A percentile compares a stretch with the other conserved stretches of the same genome.
These are phyloP conservation scores for Corymbia calophylla DNA, from an alignment of 441 rosid genomes.

Conservation along the genomic window DNA sequence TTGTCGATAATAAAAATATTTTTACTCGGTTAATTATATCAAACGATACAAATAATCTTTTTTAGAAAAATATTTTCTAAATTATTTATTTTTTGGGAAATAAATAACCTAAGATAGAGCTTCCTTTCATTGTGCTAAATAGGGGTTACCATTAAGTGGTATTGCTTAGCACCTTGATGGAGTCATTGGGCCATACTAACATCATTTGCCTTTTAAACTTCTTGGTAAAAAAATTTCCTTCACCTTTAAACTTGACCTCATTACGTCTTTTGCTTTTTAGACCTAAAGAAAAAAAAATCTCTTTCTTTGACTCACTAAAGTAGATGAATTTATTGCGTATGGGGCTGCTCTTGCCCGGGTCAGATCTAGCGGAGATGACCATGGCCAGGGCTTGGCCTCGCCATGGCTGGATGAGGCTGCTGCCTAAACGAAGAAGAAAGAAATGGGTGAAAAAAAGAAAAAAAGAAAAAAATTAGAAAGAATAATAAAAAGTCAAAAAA, in stretches of 20 bases:
- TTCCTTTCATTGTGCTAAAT: neutral
- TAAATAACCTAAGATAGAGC: rapidly evolving
- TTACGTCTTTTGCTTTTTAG: neutral
- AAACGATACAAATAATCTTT: rapidly evolving
- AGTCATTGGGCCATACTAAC: neutral
- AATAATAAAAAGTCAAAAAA: too few relatives aligned
- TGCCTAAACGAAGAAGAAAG: too few relatives aligned
- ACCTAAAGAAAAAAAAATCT: neutral
- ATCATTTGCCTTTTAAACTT: neutral
- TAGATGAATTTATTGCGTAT: neutral
- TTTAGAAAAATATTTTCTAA: too few relatives aligned
- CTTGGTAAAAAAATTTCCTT: neutral
- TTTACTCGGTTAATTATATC: too few relatives aligned
- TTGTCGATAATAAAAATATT: too few relatives aligned
- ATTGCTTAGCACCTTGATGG: neutral
- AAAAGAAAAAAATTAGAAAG: too few relatives aligned
- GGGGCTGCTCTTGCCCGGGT: too few relatives aligned
- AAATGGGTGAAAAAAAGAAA: too few relatives aligned
- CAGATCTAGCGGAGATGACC: too few relatives aligned
- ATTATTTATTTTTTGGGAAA: neutral
- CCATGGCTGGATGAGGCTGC: too few relatives aligned
- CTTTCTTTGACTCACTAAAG: neutral
- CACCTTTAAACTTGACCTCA: neutral
- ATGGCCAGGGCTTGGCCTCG: too few relatives aligned
- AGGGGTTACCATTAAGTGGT: neutral